Evolutionary conservation across 2,329 filamentous ascomycete genomes (phyloP).

Genomic region (Fusarium newnesense): DNA sequence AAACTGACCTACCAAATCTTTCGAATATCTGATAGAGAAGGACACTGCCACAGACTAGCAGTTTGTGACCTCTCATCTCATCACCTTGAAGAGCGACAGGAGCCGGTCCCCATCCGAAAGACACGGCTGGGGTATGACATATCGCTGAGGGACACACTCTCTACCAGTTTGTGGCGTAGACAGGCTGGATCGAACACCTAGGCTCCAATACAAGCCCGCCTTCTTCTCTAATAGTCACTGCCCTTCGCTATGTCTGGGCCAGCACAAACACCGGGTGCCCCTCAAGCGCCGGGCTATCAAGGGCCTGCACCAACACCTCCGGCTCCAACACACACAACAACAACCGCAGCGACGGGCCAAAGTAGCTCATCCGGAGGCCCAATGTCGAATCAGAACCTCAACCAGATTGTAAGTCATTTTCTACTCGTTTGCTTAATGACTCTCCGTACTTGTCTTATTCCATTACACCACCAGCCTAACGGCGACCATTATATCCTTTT

Average conservation of each 20-base stretch:
- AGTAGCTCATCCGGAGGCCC: conserved; percentile 49
- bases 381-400: conserved; percentile 89
- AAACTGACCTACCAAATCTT: not conserved
- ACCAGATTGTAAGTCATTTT: conserved; percentile 83
- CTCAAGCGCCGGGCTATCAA: conserved; percentile 45
- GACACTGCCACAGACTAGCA: not conserved
- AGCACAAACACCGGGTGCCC: conserved; percentile 44
- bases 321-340: conserved; percentile 41
- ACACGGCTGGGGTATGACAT: conserved; percentile 12
- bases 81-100: not conserved
- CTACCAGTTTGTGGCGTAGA: not conserved
- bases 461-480: not conserved
- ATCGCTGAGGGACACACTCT: conserved; percentile 1
- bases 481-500: not conserved
- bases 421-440: not conserved
- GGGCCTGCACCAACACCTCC: conserved; percentile 50
- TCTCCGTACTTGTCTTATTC: not conserved
- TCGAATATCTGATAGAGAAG: not conserved
- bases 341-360: conserved; percentile 43
- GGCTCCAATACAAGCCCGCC: not conserved
- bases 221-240: not conserved
- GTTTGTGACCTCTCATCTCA: conserved; percentile 2
- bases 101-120: not conserved
- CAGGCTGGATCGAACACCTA: not conserved
- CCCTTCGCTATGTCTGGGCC: conserved; percentile 49